A percentile compares a stretch with the other conserved stretches of the same genome.
Conservation (phyloP, 2,329 filamentous ascomycete species). For the Venturia effusa region DNA sequence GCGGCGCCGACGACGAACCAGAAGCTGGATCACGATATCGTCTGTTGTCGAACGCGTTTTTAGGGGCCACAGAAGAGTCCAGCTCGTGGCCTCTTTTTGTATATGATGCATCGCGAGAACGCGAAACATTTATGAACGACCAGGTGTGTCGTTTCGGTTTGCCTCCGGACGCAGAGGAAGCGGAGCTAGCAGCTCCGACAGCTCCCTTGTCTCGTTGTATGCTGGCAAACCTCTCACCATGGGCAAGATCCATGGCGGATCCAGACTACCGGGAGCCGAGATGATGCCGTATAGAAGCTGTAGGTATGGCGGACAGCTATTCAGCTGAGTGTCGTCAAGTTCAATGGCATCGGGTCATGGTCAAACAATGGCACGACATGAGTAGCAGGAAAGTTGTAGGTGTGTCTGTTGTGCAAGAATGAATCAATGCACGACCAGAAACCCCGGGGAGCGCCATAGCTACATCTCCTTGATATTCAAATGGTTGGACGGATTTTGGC, state of each 20-base stretch:
- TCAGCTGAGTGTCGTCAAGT: not conserved
- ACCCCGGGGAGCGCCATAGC: not conserved
- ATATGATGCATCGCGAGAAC: not conserved
- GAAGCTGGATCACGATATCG: not conserved
- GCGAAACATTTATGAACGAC: conserved; percentile 2
- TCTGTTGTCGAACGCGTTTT: not conserved
- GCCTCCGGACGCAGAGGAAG: not conserved
- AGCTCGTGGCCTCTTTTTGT: not conserved
- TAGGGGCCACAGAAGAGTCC: not conserved
- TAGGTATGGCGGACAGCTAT: not conserved
- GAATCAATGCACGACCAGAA: not conserved
- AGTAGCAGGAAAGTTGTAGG: not conserved
- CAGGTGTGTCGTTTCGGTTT: not conserved
- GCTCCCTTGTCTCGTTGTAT: not conserved
- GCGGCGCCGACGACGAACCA: not conserved
- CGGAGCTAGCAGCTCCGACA: not conserved
- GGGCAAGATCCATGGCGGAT: not conserved
- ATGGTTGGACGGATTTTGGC: not conserved
- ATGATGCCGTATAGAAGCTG: not conserved
- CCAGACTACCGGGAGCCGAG: not conserved
- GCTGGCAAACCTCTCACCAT: not conserved
- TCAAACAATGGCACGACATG: conserved; percentile 1
- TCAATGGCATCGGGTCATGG: not conserved
- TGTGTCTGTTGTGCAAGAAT: not conserved
- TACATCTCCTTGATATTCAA: not conserved